These are phyloP conservation scores for Gleditsia sinensis DNA, from an alignment of 306 rosid species.

Conservation along the genomic window DNA sequence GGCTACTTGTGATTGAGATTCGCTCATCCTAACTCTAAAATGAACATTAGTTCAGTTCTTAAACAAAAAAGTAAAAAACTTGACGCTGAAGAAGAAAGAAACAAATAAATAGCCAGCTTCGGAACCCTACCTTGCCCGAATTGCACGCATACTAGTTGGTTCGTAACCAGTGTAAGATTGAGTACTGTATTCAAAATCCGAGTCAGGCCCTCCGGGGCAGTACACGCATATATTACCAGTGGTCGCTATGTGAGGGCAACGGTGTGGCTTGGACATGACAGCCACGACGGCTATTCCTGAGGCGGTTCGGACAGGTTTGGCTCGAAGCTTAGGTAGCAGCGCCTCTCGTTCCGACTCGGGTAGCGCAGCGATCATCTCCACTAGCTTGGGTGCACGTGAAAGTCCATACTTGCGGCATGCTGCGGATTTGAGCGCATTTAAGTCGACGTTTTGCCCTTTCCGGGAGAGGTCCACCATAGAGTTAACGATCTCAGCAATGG, in stretches of 20 bases:
- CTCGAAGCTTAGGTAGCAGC: constrained; percentile 89
- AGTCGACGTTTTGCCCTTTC: constrained; percentile 82
- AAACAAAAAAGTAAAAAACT: background rate
- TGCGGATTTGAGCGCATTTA: constrained; percentile 83
- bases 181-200: constrained; percentile 95
- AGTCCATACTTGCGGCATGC: constrained; percentile 98
- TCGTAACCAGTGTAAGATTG: constrained; percentile 98
- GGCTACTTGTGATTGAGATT: background rate
- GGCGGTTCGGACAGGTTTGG: constrained; percentile 94
- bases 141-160: constrained; percentile 99
- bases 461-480: constrained; percentile 95
- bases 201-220: constrained; percentile 97
- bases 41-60: background rate
- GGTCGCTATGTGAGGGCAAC: constrained; percentile 96
- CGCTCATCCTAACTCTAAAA: background rate
- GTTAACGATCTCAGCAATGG: constrained; percentile 86
- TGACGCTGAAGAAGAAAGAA: background rate
- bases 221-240: constrained; percentile 95
- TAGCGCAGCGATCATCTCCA: constrained; percentile 93
- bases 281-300: constrained; percentile 97
- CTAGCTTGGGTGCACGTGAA: constrained; percentile 92
- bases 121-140: constrained; percentile 79
- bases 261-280: constrained; percentile 96
- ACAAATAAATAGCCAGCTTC: background rate
- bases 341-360: constrained; percentile 88